phyloP scores from a whole-genome alignment of 1,284 basidiomycete genomes.

The Sanghuangporus sanghuang region DNA sequence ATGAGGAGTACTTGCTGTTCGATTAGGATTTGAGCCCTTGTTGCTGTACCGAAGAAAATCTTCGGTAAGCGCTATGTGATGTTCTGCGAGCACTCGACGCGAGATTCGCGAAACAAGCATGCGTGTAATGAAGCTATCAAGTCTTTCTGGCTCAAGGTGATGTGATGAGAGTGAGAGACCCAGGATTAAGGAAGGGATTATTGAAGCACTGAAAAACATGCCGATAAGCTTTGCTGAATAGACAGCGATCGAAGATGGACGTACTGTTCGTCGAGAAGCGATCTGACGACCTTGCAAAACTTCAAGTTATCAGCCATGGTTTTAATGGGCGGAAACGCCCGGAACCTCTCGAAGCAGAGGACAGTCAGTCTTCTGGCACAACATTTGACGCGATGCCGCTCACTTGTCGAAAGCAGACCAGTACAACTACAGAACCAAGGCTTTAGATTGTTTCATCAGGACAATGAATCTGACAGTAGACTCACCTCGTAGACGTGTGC shows the following conservation, averaged over 20 bases:
- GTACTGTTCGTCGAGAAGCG: slow-evolving; percentile 74
- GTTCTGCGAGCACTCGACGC: slow-evolving; percentile 82
- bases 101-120: slow-evolving; percentile 92
- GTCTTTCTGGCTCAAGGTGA: slow-evolving; percentile 68
- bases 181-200: slow-evolving; percentile 73
- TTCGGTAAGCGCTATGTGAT: slow-evolving; percentile 80
- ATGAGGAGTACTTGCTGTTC: slow-evolving; percentile 44
- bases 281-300: slow-evolving; percentile 71
- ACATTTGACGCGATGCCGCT: slow-evolving; percentile 3
- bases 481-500: slow-evolving; percentile 79
- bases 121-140: slow-evolving; percentile 86
- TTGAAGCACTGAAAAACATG: slow-evolving; percentile 48
- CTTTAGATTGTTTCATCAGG: background rate
- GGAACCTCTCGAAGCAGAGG: slow-evolving; percentile 48
- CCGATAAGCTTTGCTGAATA: slow-evolving; percentile 20
- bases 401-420: slow-evolving; percentile 82
- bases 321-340: slow-evolving; percentile 70
- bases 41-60: slow-evolving; percentile 38
- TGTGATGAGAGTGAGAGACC: slow-evolving; percentile 76
- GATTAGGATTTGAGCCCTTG: slow-evolving; percentile 24
- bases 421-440: slow-evolving; percentile 49
- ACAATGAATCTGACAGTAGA: background rate
- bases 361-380: background rate
- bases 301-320: slow-evolving; percentile 71
- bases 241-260: slow-evolving; percentile 27